phyloP scores from a whole-genome alignment of 306 rosid genomes.

The Vigna reflexopilosa region DNA sequence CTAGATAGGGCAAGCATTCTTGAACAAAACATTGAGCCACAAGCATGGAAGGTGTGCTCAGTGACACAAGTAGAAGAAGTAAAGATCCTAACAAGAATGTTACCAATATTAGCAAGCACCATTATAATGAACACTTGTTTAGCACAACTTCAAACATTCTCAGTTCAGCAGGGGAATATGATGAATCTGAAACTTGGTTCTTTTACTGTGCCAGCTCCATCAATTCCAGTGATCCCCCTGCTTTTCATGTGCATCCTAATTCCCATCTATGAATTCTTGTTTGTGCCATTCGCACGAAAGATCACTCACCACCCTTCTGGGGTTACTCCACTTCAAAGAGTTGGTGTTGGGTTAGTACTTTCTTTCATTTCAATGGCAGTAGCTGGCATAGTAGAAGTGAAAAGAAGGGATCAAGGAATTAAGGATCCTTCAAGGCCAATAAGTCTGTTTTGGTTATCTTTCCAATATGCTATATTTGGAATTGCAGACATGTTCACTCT shows the following conservation, averaged over 20 bases:
- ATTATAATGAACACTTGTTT: constrained; percentile 92
- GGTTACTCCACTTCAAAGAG: constrained; percentile 83
- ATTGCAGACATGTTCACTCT: constrained; percentile 93
- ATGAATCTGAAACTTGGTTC: constrained; percentile 73
- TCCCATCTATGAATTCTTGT: constrained; percentile 74
- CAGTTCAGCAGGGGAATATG: constrained; percentile 71
- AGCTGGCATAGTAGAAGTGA: constrained; percentile 76
- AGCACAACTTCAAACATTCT: constrained; percentile 95
- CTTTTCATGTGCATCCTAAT: constrained; percentile 65
- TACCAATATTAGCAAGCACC: constrained; percentile 84
- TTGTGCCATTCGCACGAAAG: constrained; percentile 78
- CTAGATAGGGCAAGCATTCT: constrained; percentile 80
- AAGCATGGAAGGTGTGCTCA: constrained; percentile 74
- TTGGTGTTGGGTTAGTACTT: constrained; percentile 77
- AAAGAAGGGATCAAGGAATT: constrained; percentile 63
- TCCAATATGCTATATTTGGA: constrained; percentile 84
- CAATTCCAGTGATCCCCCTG: constrained; percentile 83
- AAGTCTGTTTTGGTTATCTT: constrained; percentile 83
- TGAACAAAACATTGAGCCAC: constrained; percentile 49
- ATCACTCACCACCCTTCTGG: constrained; percentile 84
- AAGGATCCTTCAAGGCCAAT: constrained; percentile 56
- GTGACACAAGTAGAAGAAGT: constrained; percentile 96
- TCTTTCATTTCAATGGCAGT: constrained; percentile 76
- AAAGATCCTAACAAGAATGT: constrained; percentile 80
- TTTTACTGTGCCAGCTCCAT: constrained; percentile 69